These are phyloP conservation scores for Pseudogymnoascus sp. DNA, from an alignment of 2,329 filamentous ascomycete species.

Conservation along the genomic window DNA sequence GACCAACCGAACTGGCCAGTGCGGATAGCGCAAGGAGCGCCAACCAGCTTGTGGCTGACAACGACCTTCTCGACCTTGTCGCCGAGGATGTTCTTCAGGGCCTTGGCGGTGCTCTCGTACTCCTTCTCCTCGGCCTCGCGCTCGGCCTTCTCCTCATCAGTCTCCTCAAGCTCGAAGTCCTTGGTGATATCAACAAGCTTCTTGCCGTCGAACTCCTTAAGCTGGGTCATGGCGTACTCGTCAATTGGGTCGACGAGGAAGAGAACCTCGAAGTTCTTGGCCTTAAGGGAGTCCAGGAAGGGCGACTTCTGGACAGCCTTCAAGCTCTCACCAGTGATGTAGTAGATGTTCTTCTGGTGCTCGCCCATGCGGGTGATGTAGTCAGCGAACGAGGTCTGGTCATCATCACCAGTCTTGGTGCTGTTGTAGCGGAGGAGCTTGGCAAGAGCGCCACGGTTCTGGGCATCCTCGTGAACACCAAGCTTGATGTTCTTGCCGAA, in stretches of 20 bases:
- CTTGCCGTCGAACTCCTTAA: constrained; percentile 99
- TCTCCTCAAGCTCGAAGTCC: constrained; percentile 99
- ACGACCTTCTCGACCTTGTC: constrained; percentile 99
- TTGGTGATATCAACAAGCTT: constrained; percentile 99
- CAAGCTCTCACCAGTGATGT: constrained; percentile 99
- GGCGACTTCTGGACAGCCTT: constrained; percentile 97
- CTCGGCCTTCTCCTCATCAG: constrained; percentile 94
- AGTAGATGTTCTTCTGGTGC: constrained; percentile 99
- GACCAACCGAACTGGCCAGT: constrained; percentile 99
- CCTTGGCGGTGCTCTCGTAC: constrained; percentile 88
- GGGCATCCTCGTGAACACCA: constrained; percentile 98
- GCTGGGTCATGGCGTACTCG: constrained; percentile 98
- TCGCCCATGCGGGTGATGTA: constrained; percentile 99
- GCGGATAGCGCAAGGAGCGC: constrained; percentile 94
- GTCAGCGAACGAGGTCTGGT: constrained; percentile 88
- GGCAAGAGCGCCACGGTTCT: constrained; percentile 86
- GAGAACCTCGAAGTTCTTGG: constrained; percentile 98
- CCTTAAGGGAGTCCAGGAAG: constrained; percentile 97
- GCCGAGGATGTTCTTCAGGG: constrained; percentile 96
- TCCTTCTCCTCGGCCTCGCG: constrained; percentile 98
- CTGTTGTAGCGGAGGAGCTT: constrained; percentile 99
- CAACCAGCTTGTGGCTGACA: constrained; percentile 92
- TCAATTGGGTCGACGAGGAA: constrained; percentile 99
- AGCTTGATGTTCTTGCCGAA: constrained; percentile 99
- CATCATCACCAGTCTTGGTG: constrained; percentile 91